These are phyloP conservation scores for Trametes gibbosa DNA, from an alignment of 768 basidiomycete species.

Conservation along the genomic window DNA sequence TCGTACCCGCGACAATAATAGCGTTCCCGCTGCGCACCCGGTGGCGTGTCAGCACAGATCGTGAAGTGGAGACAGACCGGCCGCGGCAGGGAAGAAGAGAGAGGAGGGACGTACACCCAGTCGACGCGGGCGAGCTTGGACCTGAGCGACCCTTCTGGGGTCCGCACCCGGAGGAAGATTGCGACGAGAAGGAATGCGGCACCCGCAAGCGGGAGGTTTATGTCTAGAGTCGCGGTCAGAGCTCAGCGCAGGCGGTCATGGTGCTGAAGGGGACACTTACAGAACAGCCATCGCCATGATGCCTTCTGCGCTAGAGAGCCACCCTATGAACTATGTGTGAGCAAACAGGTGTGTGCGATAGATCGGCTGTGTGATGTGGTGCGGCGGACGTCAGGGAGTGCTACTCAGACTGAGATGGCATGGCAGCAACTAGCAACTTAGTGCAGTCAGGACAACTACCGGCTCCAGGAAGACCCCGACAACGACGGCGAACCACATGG, in stretches of 20 bases:
- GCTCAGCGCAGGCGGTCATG: not conserved
- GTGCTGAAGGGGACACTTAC: not conserved
- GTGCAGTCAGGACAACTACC: too few species aligned
- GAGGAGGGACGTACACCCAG: constrained; percentile 18
- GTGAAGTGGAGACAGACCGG: too few species aligned
- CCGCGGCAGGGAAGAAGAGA: not conserved
- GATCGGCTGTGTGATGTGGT: too few species aligned
- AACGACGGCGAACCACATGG: too few species aligned
- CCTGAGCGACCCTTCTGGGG: constrained; percentile 28
- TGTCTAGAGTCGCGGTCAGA: constrained; percentile 21
- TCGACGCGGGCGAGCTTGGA: constrained; percentile 34
- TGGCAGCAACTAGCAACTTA: too few species aligned
- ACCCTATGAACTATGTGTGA: constrained; percentile 8
- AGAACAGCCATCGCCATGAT: constrained; percentile 21
- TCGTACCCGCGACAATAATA: constrained; percentile 23
- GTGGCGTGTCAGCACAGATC: not conserved
- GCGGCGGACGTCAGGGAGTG: too few species aligned
- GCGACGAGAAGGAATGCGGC: constrained; percentile 13
- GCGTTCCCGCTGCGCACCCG: constrained; percentile 22
- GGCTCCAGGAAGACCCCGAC: too few species aligned
- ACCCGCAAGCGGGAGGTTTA: constrained; percentile 33
- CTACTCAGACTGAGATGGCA: too few species aligned
- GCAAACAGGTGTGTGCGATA: not conserved
- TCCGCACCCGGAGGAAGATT: constrained; percentile 18
- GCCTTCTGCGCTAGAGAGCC: constrained; percentile 25